Evolutionary conservation across 1,284 basidiomycete genomes (phyloP).

Genomic region (Salmacisia buchloeana): DNA sequence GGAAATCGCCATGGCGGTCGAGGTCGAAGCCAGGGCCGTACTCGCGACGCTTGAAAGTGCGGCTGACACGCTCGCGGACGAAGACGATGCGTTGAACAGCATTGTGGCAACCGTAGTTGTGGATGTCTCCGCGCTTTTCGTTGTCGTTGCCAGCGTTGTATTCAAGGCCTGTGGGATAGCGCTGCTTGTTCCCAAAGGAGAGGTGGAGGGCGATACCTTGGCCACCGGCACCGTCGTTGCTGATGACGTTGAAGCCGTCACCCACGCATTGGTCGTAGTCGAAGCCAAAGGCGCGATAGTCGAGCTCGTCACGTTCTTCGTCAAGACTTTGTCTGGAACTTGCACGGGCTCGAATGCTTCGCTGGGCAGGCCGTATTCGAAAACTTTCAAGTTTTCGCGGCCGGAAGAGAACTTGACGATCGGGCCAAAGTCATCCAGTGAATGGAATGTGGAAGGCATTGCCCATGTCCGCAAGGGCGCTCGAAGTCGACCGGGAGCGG

Average conservation of each 20-base stretch:
- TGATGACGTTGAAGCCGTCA: too few species aligned
- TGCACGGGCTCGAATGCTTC: background rate
- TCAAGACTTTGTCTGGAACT: background rate
- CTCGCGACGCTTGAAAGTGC: too few species aligned
- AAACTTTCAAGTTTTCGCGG: background rate
- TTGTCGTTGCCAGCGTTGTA: too few species aligned
- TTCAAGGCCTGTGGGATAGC: too few species aligned
- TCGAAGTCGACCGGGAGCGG: background rate
- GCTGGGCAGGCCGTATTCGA: background rate
- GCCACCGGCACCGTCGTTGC: too few species aligned
- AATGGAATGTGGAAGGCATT: background rate
- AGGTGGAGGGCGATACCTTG: too few species aligned
- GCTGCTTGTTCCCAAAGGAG: too few species aligned
- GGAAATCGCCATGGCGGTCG: background rate
- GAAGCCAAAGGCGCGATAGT: background rate
- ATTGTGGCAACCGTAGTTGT: too few species aligned
- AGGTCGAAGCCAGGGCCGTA: background rate
- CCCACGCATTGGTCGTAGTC: too few species aligned
- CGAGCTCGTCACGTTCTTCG: background rate
- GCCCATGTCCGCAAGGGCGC: background rate
- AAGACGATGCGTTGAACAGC: too few species aligned
- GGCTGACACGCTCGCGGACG: too few species aligned
- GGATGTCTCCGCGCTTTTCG: too few species aligned
- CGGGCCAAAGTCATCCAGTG: background rate
- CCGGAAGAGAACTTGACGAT: conserved; percentile 2